A percentile compares a stretch with the other conserved stretches of the same genome.
Evolutionary conservation across 2,329 filamentous ascomycete species (phyloP).

Genomic region (Arachnomyces sp.): DNA sequence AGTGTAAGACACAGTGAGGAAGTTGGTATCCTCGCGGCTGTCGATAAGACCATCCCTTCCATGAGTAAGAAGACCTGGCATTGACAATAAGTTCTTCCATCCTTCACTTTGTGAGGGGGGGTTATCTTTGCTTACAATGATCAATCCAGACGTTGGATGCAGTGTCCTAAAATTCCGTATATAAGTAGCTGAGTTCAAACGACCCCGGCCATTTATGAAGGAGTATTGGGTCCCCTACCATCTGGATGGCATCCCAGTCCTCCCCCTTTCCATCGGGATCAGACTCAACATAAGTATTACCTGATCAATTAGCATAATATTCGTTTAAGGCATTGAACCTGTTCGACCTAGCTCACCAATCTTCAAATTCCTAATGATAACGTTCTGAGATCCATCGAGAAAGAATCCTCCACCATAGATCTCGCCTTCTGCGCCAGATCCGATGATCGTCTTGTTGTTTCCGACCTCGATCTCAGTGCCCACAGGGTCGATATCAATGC

Average conservation of each 20-base stretch:
- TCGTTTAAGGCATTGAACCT: not conserved
- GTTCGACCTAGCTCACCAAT: not conserved
- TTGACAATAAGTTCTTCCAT: not conserved
- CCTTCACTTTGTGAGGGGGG: not conserved
- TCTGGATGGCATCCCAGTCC: conserved; percentile 3
- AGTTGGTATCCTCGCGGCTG: conserved; percentile 3
- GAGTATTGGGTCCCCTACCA: not conserved
- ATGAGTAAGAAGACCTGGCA: not conserved
- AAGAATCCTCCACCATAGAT: conserved; percentile 2
- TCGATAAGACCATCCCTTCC: conserved; percentile 3
- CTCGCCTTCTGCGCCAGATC: not conserved
- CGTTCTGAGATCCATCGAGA: conserved; percentile 1
- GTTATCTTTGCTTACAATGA: not conserved
- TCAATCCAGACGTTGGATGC: conserved; percentile 3
- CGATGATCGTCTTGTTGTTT: conserved; percentile 3
- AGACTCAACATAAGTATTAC: not conserved
- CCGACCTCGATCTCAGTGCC: conserved; percentile 2
- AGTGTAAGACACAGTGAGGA: conserved; percentile 1
- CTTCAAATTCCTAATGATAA: conserved; percentile 2
- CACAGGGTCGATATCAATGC: conserved; percentile 1
- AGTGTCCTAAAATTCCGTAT: not conserved
- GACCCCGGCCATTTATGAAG: not conserved
- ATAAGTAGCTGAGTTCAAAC: not conserved
- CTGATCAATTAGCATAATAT: not conserved
- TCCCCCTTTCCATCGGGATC: conserved; percentile 1